A percentile compares a stretch with the other conserved stretches of the same genome.
Evolutionary conservation across 2,329 filamentous ascomycete genomes (phyloP).

Genomic region (Ustulina deusta): DNA sequence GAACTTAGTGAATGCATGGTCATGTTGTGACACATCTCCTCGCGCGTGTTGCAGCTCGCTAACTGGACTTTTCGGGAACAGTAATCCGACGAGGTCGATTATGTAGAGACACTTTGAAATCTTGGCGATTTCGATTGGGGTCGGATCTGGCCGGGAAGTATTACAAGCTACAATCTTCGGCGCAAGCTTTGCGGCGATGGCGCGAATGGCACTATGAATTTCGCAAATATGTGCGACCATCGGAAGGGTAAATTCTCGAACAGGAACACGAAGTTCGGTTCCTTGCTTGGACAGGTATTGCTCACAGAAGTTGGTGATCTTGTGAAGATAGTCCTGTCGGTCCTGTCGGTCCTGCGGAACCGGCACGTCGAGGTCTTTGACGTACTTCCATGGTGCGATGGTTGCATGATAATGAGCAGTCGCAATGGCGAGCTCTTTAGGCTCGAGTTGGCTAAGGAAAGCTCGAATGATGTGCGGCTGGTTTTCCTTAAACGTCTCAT

Average conservation of each 20-base stretch:
- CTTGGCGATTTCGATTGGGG: not conserved
- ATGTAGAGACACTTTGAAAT: slow-evolving; percentile 7
- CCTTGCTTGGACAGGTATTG: not conserved
- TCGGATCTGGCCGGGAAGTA: not conserved
- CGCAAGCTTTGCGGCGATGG: not conserved
- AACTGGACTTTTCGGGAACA: not conserved
- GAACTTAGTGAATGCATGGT: not conserved
- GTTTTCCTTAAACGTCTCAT: not conserved
- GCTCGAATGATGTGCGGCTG: not conserved
- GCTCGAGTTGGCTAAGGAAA: not conserved
- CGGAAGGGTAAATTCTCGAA: not conserved
- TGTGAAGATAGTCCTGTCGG: no score
- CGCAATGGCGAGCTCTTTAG: not conserved
- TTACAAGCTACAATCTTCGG: not conserved
- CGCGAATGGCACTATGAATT: not conserved
- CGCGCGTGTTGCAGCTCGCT: no score
- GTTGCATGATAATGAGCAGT: slow-evolving; percentile 2
- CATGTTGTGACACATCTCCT: no score
- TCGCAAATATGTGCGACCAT: not conserved
- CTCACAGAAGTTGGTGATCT: no score
- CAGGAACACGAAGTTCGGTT: not conserved
- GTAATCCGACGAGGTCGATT: not conserved
- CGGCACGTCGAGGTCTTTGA: not conserved
- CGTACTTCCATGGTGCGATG: not conserved
- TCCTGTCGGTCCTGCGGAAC: not conserved